Evolutionary conservation across 2,329 filamentous ascomycete species (phyloP).

Genomic region (Talaromyces pinophilus): DNA sequence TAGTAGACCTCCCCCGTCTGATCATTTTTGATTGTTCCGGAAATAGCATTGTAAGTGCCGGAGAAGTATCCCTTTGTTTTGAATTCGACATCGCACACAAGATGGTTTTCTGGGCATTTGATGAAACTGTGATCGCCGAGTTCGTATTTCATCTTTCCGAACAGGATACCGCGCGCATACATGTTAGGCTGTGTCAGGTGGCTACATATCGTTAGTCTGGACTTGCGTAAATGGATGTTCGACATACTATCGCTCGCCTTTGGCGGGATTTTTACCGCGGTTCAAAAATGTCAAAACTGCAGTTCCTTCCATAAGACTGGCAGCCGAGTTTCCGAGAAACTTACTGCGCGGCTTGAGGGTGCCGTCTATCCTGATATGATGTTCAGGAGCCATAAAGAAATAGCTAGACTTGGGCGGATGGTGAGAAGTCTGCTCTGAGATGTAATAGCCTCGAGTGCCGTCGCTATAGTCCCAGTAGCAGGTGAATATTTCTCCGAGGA

Average conservation of each 20-base stretch:
- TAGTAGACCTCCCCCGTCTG: conserved; percentile 83
- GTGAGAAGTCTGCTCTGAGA: conserved; percentile 96
- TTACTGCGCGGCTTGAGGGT: conserved; percentile 92
- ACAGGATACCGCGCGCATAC: conserved; percentile 95
- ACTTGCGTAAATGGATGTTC: conserved; percentile 22
- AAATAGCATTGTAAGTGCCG: conserved; percentile 94
- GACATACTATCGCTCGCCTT: conserved; percentile 83
- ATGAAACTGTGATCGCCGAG: conserved; percentile 94
- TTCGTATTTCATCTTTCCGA: conserved; percentile 99
- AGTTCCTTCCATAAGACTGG: conserved; percentile 97
- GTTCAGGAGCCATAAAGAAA: conserved; percentile 95
- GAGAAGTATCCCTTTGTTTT: conserved; percentile 98
- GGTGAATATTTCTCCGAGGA: conserved; percentile 90
- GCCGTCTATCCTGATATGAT: conserved; percentile 92
- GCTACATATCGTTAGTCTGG: conserved; percentile 48
- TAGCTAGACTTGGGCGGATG: conserved; percentile 98
- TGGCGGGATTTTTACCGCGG: conserved; percentile 61
- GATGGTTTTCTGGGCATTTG: conserved; percentile 80
- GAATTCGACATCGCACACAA: conserved; percentile 92
- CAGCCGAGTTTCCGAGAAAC: conserved; percentile 95
- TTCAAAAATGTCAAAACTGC: conserved; percentile 83
- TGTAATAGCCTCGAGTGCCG: conserved; percentile 86
- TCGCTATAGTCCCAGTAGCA: conserved; percentile 94
- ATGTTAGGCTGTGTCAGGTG: conserved; percentile 97
- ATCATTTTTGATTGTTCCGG: conserved; percentile 84